Conservation (phyloP, 2,329 filamentous ascomycete genomes). For the Hypoxylon sp. region DNA sequence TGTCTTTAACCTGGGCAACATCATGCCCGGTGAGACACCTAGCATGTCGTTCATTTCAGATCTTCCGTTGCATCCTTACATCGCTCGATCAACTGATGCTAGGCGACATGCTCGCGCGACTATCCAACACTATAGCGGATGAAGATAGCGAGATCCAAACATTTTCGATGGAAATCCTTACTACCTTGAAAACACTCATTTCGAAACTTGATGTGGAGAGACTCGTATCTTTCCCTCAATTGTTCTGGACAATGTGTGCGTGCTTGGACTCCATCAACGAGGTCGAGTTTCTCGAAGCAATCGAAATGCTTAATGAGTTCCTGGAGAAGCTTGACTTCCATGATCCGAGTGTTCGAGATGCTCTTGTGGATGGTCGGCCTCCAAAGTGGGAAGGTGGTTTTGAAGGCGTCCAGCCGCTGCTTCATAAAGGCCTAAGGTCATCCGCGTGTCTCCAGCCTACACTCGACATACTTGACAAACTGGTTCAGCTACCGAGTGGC, state of each 20-base stretch:
- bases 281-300: conserved; percentile 88
- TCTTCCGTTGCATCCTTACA: conserved; percentile 93
- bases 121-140: conserved; percentile 97
- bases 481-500: conserved; percentile 83
- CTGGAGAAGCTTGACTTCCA: conserved; percentile 85
- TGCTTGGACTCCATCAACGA: conserved; percentile 98
- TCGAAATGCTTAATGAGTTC: conserved; percentile 91
- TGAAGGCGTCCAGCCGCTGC: conserved; percentile 83
- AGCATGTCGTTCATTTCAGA: conserved; percentile 96
- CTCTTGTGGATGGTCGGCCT: conserved; percentile 83
- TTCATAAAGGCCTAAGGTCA: conserved; percentile 93
- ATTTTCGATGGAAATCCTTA: conserved; percentile 97
- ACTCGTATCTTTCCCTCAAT: conserved; percentile 88
- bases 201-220: conserved; percentile 82
- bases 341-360: conserved; percentile 73
- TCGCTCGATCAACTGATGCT: conserved; percentile 94
- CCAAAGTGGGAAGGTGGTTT: conserved; percentile 90
- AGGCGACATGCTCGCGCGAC: conserved; percentile 92
- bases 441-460: conserved; percentile 83
- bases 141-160: conserved; percentile 94
- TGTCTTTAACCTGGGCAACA: conserved; percentile 94
- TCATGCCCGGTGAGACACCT: conserved; percentile 95
- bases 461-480: conserved; percentile 79
- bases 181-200: conserved; percentile 92
- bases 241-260: conserved; percentile 98